Base-by-base conservation (phyloP, 179 eudicot genomes). In the Beta lomatogona region DNA sequence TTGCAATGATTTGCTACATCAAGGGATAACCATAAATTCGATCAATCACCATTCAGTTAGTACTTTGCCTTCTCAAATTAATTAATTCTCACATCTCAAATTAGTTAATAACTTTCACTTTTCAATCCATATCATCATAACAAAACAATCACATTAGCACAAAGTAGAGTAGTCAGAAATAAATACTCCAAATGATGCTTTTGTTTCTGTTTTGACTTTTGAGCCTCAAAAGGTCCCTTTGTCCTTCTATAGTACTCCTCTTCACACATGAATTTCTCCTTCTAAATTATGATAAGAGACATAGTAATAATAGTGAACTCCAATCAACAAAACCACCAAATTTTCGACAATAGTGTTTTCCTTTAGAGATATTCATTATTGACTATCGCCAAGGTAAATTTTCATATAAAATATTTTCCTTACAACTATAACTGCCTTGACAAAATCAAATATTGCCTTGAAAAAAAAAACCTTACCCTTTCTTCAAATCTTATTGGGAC, bases 1-100 rank as follows among this genome's bases (percentile, higher is more conserved):
- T 95, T 71, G 84, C 89, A 87, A 95, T 95, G 41, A 93, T 76
- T 85, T 84, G 79, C 98, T 93, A 88, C 86, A 90, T 58, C 22
- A 75, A 48, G 57, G 25, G 18, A 76, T n/a, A n/a, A 78, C 22
- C 60, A 63, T 59, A 77, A 5, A 66, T 77, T 81, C 71, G 36
- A 71, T 80, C 54, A 48, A 61, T 4, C 22, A 25, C 59, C 76
- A 66, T 15, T 55, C 7, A 28, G 50, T 57, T 9, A 44, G 7
- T 41, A 44, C 45, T 28, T 9, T 25, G 58, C 45, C 46, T 59
- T 48, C 50, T 8, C 45, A 69, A 64, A 2, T 36, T 36, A 36
- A 36, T 36, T 36, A 36, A 36, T 36, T 0, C 41, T 36, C 41
- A 36, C 41, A 36, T 36, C 41, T 36, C 41, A 36, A 36, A 36